These are phyloP conservation scores for Neurospora sp. DNA, from an alignment of 495 filamentous ascomycete genomes.

Conservation along the genomic window DNA sequence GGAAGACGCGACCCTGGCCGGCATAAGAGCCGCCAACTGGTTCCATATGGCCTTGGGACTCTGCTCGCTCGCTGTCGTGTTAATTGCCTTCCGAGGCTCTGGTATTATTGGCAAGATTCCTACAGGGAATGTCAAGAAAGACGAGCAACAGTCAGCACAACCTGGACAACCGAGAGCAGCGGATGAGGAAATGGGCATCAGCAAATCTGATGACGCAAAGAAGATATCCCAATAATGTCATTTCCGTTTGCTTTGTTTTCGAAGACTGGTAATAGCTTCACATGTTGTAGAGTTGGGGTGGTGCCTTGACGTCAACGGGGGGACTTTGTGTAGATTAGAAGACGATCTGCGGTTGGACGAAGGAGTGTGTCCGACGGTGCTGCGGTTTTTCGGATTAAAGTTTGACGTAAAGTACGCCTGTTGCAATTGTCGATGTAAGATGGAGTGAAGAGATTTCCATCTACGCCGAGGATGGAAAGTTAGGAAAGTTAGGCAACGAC, in stretches of 20 bases:
- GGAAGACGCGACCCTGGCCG: slow-evolving; percentile 35
- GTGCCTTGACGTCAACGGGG: not conserved
- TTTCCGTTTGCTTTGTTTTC: not conserved
- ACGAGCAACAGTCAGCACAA: not conserved
- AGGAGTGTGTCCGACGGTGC: not conserved
- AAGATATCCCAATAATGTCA: not conserved
- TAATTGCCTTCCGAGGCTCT: slow-evolving; percentile 31
- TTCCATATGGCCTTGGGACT: slow-evolving; percentile 38
- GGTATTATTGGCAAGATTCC: slow-evolving; percentile 33
- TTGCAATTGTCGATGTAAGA: not conserved
- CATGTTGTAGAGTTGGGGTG: not conserved
- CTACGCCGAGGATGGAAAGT: not conserved
- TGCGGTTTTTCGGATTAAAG: not conserved
- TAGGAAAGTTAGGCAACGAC: not conserved
- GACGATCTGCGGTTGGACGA: not conserved
- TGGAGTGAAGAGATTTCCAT: not conserved
- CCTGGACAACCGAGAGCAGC: not conserved
- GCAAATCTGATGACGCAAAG: not conserved
- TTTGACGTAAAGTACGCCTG: not conserved
- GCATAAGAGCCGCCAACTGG: slow-evolving; percentile 45
- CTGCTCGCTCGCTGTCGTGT: slow-evolving; percentile 26
- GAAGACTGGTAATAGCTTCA: not conserved
- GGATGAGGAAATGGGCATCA: not conserved
- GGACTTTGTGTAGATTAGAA: not conserved
- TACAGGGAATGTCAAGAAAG: not conserved